Conservation (phyloP, 1,284 basidiomycete species). For the Ganoderma lucidum region DNA sequence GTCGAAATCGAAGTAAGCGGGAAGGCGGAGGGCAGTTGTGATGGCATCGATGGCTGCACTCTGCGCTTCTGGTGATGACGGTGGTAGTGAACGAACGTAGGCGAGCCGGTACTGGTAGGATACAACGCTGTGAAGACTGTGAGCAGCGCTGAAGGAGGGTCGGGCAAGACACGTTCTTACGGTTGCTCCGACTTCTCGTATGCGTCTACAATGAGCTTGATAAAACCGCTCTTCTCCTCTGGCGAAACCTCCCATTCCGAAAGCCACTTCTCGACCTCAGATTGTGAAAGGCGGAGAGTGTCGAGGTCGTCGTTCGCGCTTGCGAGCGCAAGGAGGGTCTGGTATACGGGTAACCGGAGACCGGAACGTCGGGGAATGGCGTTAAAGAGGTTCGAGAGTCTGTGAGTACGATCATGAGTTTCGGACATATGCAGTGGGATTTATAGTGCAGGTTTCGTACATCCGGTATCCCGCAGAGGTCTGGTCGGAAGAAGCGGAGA, state of each 20-base stretch:
- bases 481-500: slow-evolving; percentile 61
- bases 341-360: slow-evolving; percentile 72
- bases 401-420: slow-evolving; percentile 41
- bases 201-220: slow-evolving; percentile 71
- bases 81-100: slow-evolving; percentile 66
- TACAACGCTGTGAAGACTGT: slow-evolving; percentile 49
- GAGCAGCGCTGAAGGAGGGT: background rate
- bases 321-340: slow-evolving; percentile 72
- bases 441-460: slow-evolving; percentile 48
- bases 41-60: slow-evolving; percentile 69
- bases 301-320: slow-evolving; percentile 75
- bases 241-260: slow-evolving; percentile 78
- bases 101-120: slow-evolving; percentile 72
- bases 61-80: slow-evolving; percentile 57
- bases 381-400: slow-evolving; percentile 91
- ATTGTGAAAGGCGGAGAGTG: slow-evolving; percentile 67
- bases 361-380: slow-evolving; percentile 75
- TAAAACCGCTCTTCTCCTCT: slow-evolving; percentile 75
- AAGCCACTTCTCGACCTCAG: slow-evolving; percentile 78
- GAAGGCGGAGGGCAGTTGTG: slow-evolving; percentile 73
- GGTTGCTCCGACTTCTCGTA: slow-evolving; percentile 65
- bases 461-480: slow-evolving; percentile 72
- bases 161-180: slow-evolving; percentile 48
- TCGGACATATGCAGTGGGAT: slow-evolving; percentile 13
- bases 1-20: slow-evolving; percentile 83